Conservation (phyloP, 2,329 filamentous ascomycete species). For the Penicillium sclerotiorum region DNA sequence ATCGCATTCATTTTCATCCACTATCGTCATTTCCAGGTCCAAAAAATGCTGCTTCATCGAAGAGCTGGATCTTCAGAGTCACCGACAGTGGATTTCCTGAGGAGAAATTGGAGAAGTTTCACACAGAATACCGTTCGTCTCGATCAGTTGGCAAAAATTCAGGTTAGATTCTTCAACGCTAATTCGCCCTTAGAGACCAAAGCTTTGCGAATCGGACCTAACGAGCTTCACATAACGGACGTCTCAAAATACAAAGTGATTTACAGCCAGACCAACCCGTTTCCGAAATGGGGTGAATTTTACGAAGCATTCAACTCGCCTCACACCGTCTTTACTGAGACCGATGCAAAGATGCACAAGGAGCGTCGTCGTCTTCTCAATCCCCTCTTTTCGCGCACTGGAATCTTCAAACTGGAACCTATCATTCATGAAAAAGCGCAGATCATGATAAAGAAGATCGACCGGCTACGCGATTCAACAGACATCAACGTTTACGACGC, state of each 20-base stretch:
- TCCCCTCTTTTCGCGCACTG: not conserved
- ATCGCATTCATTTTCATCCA: too few relatives aligned
- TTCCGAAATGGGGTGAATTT: not conserved
- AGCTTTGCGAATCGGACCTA: not conserved
- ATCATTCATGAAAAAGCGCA: not conserved
- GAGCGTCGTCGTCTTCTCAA: not conserved
- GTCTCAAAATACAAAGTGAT: not conserved
- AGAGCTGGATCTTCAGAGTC: too few relatives aligned
- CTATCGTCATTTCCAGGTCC: too few relatives aligned
- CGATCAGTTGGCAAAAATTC: too few relatives aligned
- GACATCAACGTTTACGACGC: not conserved
- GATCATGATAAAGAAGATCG: not conserved
- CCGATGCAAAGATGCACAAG: not conserved
- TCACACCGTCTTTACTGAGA: not conserved
- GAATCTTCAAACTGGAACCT: not conserved
- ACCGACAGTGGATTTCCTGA: too few relatives aligned
- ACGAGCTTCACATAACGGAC: not conserved
- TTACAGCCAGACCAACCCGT: not conserved
- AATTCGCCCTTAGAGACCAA: not conserved
- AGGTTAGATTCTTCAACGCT: too few relatives aligned
- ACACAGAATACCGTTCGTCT: too few relatives aligned
- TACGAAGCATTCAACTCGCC: not conserved
- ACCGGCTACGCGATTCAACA: not conserved
- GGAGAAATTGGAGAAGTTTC: too few relatives aligned
- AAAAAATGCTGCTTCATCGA: too few relatives aligned